Evolutionary conservation across 1,284 basidiomycete genomes (phyloP), one percentile per base, ranked within the genome.

Genomic region (Wolfiporia cocos): DNA sequence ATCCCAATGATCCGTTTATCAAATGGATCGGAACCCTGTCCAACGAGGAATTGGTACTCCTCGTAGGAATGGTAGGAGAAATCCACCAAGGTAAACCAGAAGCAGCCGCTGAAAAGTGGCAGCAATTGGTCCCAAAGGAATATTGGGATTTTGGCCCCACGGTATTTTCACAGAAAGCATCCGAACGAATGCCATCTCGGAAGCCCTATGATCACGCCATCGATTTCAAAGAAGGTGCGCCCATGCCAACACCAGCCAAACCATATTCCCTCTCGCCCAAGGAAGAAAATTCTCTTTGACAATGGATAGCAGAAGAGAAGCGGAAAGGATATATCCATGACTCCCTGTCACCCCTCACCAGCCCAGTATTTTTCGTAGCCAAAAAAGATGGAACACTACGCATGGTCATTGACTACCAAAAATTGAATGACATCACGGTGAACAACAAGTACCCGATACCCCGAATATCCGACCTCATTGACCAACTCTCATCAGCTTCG

Each of bases 351-450:
- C 36, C 36, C 15, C 11, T 31, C 10, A 17, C 29, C 5, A 5
- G 15, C 10, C 36, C 42, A 5, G 34, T 43, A 21, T 43, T 43
- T 24, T 43, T 43, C 26, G 28, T 38, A n/a, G 14, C 7, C 9
- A 28, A 34, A 34, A 33, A 43, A 43, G 37, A 43, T 36, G 53
- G 0, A 11, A 31, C 0, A 55, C 4, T 31, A 24, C 4, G 32
- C 5, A 20, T 54, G 0, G 9, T 33, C 0, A 26, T 18, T 1
- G 30, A 56, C 4, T 31, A 33, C 4, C 57, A 55, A 0, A 19
- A 15, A 1, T 42, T 69, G 1, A 49, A 49, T 19, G 32, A 41
- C 10, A 34, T 30, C 15, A 50, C 35, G 0, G 26, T 36, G 4
- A 45, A 48, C 19, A 41, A 50, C 28, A 28, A 22, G 10, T 50